Base-by-base conservation (phyloP, 345 rosid species). In the Brassica rapa region DNA sequence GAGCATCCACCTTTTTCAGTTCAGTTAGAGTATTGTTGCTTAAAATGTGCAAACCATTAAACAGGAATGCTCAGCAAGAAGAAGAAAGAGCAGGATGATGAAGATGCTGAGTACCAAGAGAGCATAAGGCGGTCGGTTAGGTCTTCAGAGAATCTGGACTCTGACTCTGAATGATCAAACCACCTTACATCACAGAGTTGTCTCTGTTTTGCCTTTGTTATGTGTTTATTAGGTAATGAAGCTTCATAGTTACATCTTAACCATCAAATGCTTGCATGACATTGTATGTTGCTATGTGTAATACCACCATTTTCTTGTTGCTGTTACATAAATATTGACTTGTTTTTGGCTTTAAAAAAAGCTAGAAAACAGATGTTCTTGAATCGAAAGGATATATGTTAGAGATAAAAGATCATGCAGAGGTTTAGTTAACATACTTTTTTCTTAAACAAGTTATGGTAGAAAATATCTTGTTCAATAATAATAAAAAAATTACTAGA, bases 141-240 rank as follows among this genome's bases (percentile, higher is more conserved):
- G 78, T 86, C 91, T 63, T 88, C 98, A 29, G 67, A 76, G 71
- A 71, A 82, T 70, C 73, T 73, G 2, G 93, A 82, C 81, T 89
- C 96, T 19, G 98, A 91, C 83, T 94, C 98, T 6, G 98, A 94
- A 78, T 94, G 83, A 93, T 56, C 75, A 24, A 24, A 55, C 69
- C 49, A 46, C 56, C 41, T 62, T 9, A 43, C 68, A 67, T 24
- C 60, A 16, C 32, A 29, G 4, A 70, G 63, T 12, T 79, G 64
- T 68, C 49, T 41, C 30, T 73, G 51, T 62, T 68, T 73, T 49
- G 33, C 57, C 30, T 67, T 73, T 60, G 33, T 23, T 41, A 43
- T 71, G 14, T 76, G 69, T 41, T 32, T 70, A 35, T 11, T 70
- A 25, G 55, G 19, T 49, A 63, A 55, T 21, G 60, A 71, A 57